A percentile compares a stretch with the other conserved stretches of the same genome.
These are phyloP conservation scores for Fusarium sp. DNA, from an alignment of 2,329 filamentous ascomycete genomes.

Conservation along the genomic window DNA sequence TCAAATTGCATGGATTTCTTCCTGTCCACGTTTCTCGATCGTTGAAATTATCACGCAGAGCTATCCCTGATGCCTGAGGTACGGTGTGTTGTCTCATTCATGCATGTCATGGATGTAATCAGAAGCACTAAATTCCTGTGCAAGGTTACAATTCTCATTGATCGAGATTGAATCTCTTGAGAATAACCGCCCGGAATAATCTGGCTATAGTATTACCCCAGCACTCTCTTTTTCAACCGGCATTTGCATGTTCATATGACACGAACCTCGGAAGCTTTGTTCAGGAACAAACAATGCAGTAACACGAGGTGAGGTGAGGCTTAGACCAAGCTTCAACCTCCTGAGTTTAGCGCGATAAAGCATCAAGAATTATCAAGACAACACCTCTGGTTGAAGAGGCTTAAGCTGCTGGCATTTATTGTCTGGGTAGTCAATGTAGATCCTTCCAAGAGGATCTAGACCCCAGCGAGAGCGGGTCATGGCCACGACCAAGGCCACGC, in stretches of 20 bases:
- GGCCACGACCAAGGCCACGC: conserved; percentile 17
- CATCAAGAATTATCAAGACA: conserved; percentile 12
- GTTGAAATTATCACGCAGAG: background rate
- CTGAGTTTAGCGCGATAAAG: conserved; percentile 29
- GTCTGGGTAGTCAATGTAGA: conserved; percentile 6
- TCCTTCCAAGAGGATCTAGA: conserved; percentile 1
- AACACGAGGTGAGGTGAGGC: conserved; percentile 1
- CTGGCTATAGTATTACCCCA: background rate
- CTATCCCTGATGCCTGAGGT: too few relatives aligned
- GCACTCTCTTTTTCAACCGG: background rate
- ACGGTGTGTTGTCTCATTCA: too few relatives aligned
- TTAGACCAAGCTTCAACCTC: conserved; percentile 25
- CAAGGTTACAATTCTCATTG: background rate
- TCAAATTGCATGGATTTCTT: background rate
- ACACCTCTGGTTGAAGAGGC: background rate
- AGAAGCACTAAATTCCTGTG: background rate
- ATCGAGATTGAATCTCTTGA: background rate
- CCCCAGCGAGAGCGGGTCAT: conserved; percentile 13
- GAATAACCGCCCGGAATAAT: background rate
- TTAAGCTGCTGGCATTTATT: conserved; percentile 14
- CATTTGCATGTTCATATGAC: background rate
- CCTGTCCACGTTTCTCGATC: background rate
- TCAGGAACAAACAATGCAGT: background rate
- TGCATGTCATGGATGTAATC: background rate
- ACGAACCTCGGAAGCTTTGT: background rate